phyloP scores from a whole-genome alignment of 1,284 basidiomycete species.

The Neotropicomus parvogracilis region DNA sequence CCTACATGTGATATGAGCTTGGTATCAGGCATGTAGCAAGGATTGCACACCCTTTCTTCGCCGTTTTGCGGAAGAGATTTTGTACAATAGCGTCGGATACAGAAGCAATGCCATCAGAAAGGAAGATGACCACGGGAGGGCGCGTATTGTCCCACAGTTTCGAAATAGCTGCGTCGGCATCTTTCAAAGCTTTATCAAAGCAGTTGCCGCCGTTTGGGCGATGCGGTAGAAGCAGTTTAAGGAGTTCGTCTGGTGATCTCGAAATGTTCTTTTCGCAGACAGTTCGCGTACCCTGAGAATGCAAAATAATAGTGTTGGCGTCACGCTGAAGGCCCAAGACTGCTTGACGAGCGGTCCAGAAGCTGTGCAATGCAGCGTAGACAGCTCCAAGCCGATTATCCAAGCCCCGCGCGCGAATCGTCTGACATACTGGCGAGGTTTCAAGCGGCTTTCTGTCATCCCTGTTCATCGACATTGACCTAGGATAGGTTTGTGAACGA shows the following conservation, averaged over 20 bases:
- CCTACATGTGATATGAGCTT: conserved; percentile 29
- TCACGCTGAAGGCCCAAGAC: conserved; percentile 40
- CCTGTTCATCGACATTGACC: conserved; percentile 49
- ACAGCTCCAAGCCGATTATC: conserved; percentile 59
- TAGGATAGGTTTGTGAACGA: conserved; percentile 15
- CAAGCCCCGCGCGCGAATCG: conserved; percentile 31
- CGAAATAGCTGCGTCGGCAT: conserved; percentile 40
- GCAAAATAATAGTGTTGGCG: conserved; percentile 54
- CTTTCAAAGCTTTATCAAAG: conserved; percentile 42
- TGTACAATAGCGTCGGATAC: conserved; percentile 36
- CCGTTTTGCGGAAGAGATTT: conserved; percentile 40
- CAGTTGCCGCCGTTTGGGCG: conserved; percentile 42
- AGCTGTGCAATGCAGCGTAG: conserved; percentile 47
- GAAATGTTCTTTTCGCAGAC: conserved; percentile 44
- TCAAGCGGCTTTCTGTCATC: conserved; percentile 41
- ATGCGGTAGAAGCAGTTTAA: conserved; percentile 39
- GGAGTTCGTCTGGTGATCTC: conserved; percentile 43
- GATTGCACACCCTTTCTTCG: conserved; percentile 43
- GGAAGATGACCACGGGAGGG: conserved; percentile 54
- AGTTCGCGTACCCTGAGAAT: conserved; percentile 33
- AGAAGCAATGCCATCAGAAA: conserved; percentile 50
- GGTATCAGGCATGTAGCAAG: background rate
- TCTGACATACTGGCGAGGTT: conserved; percentile 37
- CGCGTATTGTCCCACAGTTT: conserved; percentile 51
- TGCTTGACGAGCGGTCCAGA: conserved; percentile 46